These are phyloP conservation scores for Fusarium vanettenii DNA, from an alignment of 2,329 filamentous ascomycete genomes.

Conservation along the genomic window DNA sequence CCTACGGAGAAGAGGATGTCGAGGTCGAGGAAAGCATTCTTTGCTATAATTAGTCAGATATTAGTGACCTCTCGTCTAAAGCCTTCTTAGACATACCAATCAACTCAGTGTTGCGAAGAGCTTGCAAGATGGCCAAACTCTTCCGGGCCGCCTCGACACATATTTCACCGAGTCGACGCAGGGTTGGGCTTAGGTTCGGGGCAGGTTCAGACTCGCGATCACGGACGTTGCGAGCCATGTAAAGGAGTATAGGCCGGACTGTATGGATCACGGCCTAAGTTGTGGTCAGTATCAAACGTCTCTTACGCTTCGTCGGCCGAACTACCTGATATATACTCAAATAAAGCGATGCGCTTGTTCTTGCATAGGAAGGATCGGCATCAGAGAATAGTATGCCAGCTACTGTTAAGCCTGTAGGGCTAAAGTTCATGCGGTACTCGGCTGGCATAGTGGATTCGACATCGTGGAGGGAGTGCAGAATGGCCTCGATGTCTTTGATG, in stretches of 20 bases:
- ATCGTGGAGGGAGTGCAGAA: slow-evolving; percentile 23
- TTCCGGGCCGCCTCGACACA: slow-evolving; percentile 29
- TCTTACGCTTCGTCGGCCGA: too few species aligned
- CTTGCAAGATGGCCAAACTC: slow-evolving; percentile 23
- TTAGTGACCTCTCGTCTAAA: background rate
- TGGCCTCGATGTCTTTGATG: slow-evolving; percentile 27
- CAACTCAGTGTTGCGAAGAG: slow-evolving; percentile 16
- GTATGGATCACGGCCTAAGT: slow-evolving; percentile 22
- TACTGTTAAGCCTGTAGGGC: slow-evolving; percentile 1
- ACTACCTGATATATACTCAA: slow-evolving; percentile 21
- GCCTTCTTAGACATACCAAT: slow-evolving; percentile 1
- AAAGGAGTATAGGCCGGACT: slow-evolving; percentile 22
- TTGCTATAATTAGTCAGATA: background rate
- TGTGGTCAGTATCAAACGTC: background rate
- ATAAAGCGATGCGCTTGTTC: slow-evolving; percentile 27
- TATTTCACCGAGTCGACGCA: slow-evolving; percentile 27
- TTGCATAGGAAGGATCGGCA: slow-evolving; percentile 6
- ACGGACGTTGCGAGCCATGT: slow-evolving; percentile 25
- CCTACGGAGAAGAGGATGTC: slow-evolving; percentile 28
- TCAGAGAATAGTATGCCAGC: background rate
- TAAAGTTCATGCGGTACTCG: slow-evolving; percentile 16
- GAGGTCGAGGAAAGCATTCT: slow-evolving; percentile 28
- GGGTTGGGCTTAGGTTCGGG: slow-evolving; percentile 12
- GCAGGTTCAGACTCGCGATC: slow-evolving; percentile 4
- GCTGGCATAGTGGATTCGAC: slow-evolving; percentile 23